These are phyloP conservation scores for Gnomoniopsis sp. DNA, from an alignment of 2,329 filamentous ascomycete genomes.

Conservation along the genomic window DNA sequence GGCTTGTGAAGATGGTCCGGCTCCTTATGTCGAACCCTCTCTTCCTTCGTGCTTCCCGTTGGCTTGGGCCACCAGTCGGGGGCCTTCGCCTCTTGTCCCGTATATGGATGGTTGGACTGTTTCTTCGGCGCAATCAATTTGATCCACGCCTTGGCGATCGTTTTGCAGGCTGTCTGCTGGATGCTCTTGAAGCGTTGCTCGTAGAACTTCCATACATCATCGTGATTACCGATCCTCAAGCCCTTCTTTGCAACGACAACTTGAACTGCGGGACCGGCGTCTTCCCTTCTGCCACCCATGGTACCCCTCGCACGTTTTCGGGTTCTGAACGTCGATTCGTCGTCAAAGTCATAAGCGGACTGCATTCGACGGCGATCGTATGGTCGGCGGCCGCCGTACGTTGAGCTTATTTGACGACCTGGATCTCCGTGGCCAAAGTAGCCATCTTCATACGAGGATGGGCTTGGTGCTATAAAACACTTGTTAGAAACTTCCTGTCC, in stretches of 20 bases:
- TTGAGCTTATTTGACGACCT: constrained; percentile 19
- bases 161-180: constrained; percentile 69
- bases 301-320: constrained; percentile 34
- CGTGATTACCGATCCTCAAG: constrained; percentile 51
- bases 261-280: constrained; percentile 36
- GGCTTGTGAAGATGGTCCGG: constrained; percentile 68
- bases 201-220: constrained; percentile 58
- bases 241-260: constrained; percentile 36
- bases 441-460: constrained; percentile 20
- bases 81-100: constrained; percentile 57
- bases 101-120: constrained; percentile 72
- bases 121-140: constrained; percentile 75
- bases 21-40: constrained; percentile 64
- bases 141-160: constrained; percentile 72
- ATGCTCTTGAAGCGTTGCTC: constrained; percentile 59
- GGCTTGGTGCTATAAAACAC: constrained; percentile 10
- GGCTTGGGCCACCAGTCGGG: constrained; percentile 66
- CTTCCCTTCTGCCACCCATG: constrained; percentile 29
- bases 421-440: constrained; percentile 20
- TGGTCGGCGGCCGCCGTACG: constrained; percentile 23
- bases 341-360: constrained; percentile 23
- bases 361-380: constrained; percentile 26
- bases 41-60: constrained; percentile 46
- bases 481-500: not conserved
- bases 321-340: constrained; percentile 28